Evolutionary conservation across 139 green algal genomes (phyloP).

Genomic region (Volvox reticuliferus): DNA sequence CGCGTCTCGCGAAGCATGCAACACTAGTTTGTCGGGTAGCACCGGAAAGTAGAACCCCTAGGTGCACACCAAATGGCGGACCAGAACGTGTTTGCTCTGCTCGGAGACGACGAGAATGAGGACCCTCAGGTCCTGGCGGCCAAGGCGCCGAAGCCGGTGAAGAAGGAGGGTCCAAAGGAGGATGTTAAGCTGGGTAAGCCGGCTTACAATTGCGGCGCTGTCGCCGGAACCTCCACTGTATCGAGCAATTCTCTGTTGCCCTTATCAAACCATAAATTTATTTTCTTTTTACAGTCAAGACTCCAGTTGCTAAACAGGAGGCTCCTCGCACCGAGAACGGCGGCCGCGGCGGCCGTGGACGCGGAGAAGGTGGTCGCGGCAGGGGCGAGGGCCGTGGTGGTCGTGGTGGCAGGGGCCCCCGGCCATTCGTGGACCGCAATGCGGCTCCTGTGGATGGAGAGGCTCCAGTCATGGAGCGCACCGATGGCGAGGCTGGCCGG

Average conservation of each 20-base stretch:
- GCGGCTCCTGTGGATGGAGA: constrained; percentile 29
- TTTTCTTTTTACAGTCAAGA: constrained; percentile 29
- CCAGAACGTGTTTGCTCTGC: constrained; percentile 55
- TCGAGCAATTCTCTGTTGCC: too few species aligned
- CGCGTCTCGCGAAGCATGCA: constrained; percentile 36
- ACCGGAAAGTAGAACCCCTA: constrained; percentile 9
- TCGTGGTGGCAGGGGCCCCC: constrained; percentile 8
- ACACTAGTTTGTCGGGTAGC: constrained; percentile 34
- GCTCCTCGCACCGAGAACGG: constrained; percentile 17
- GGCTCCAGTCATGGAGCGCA: constrained; percentile 28
- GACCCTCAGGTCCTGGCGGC: constrained; percentile 51
- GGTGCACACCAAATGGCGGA: constrained; percentile 37
- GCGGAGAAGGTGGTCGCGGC: constrained; percentile 48
- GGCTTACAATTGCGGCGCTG: constrained; percentile 21
- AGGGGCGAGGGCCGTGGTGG: constrained; percentile 48
- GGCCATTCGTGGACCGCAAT: constrained; percentile 18
- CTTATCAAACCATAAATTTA: neutral
- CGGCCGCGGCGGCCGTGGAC: constrained; percentile 50
- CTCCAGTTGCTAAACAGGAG: constrained; percentile 38
- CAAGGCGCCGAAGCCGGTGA: constrained; percentile 46
- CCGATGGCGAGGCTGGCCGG: constrained; percentile 52
- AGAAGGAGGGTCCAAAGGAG: constrained; percentile 52
- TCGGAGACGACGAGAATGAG: constrained; percentile 60
- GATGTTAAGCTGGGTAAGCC: constrained; percentile 32
- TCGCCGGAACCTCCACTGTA: neutral